Percentiles rank a stretch among this genome's conserved stretches.
These are phyloP conservation scores for Cucurbita maxima DNA, from an alignment of 306 rosid genomes.

Conservation along the genomic window DNA sequence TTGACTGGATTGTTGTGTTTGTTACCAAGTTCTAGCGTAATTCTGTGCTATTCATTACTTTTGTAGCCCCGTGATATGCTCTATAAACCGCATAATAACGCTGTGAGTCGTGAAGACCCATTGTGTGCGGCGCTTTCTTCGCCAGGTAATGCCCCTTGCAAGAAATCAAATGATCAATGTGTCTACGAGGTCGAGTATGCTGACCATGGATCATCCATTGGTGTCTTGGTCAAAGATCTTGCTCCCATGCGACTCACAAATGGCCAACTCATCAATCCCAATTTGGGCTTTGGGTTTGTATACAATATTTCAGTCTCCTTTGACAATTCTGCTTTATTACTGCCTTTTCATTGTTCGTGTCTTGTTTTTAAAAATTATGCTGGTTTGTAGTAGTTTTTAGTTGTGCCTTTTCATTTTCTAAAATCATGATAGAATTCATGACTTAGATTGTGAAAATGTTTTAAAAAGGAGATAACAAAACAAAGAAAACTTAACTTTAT, in stretches of 20 bases:
- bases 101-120: constrained; percentile 31
- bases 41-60: neutral
- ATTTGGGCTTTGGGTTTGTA: constrained; percentile 63
- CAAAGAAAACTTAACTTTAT: no score
- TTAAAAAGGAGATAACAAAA: no score
- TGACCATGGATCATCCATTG: constrained; percentile 48
- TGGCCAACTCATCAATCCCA: constrained; percentile 26
- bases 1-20: neutral
- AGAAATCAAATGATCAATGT: constrained; percentile 28
- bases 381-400: no score
- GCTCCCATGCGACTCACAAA: constrained; percentile 20
- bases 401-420: neutral
- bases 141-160: constrained; percentile 6
- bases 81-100: constrained; percentile 37
- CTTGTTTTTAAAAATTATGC: neutral
- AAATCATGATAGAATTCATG: neutral
- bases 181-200: constrained; percentile 43
- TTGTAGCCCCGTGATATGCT: constrained; percentile 36
- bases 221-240: constrained; percentile 44
- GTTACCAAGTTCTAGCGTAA: neutral
- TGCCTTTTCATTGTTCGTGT: neutral
- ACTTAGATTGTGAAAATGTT: neutral
- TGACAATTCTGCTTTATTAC: neutral
- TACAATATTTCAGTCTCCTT: neutral
- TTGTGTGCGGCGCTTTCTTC: constrained; percentile 25